These are phyloP conservation scores for Mortierella sp. DNA, from an alignment of 371 early-diverging fungal species.

Conservation along the genomic window DNA sequence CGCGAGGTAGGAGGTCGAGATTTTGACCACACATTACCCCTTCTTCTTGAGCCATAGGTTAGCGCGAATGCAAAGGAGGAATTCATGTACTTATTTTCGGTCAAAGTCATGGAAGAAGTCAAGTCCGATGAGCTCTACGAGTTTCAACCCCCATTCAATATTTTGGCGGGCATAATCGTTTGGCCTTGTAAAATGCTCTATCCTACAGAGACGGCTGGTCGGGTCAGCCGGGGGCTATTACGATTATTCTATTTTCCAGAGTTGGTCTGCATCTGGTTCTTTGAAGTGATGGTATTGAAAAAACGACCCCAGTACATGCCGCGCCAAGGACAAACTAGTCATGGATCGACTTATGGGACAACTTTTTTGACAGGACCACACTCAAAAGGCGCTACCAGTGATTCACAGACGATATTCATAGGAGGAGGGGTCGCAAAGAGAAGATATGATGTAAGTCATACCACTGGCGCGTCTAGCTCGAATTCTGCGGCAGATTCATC, in stretches of 20 bases:
- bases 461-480: background rate
- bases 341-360: slow-evolving; percentile 11
- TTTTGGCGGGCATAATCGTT: slow-evolving; percentile 41
- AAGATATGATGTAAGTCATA: slow-evolving; percentile 1
- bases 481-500: background rate
- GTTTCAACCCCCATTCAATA: slow-evolving; percentile 55
- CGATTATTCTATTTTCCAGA: slow-evolving; percentile 51
- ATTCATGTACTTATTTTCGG: slow-evolving; percentile 53
- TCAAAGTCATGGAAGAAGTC: slow-evolving; percentile 57
- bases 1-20: background rate
- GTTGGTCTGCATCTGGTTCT: slow-evolving; percentile 47
- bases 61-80: slow-evolving; percentile 56
- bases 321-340: slow-evolving; percentile 17
- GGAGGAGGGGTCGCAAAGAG: slow-evolving; percentile 25
- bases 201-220: slow-evolving; percentile 20
- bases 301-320: slow-evolving; percentile 24
- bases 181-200: slow-evolving; percentile 43
- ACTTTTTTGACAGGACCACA: background rate
- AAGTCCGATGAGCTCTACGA: slow-evolving; percentile 53
- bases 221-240: slow-evolving; percentile 39
- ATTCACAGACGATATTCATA: background rate
- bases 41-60: slow-evolving; percentile 17
- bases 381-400: background rate
- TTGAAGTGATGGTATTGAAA: slow-evolving; percentile 32
- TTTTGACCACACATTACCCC: background rate